phyloP scores from a whole-genome alignment of 768 basidiomycete genomes.

The Psilocybe sp. region DNA sequence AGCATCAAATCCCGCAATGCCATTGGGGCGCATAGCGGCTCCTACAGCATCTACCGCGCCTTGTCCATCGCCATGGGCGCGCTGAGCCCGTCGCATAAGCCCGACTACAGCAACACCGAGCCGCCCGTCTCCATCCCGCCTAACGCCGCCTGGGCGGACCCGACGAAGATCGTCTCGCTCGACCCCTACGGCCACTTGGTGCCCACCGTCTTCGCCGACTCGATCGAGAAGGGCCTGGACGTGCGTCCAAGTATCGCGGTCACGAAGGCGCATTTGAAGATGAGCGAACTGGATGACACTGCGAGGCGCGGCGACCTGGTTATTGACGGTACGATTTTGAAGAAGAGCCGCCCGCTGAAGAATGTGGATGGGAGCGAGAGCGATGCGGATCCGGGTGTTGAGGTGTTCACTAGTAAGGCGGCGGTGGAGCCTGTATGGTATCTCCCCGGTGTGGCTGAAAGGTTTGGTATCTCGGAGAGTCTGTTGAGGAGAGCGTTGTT shows the following conservation, averaged over 20 bases:
- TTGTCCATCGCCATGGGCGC: constrained; percentile 89
- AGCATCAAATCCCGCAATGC: constrained; percentile 91
- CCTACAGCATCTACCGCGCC: constrained; percentile 93
- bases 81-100: constrained; percentile 74
- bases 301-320: constrained; percentile 66
- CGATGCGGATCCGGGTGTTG: constrained; percentile 70
- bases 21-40: constrained; percentile 90
- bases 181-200: constrained; percentile 94
- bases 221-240: constrained; percentile 73
- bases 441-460: constrained; percentile 86
- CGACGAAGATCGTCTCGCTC: constrained; percentile 82
- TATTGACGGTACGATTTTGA: constrained; percentile 82
- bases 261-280: constrained; percentile 91
- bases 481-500: constrained; percentile 88
- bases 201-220: constrained; percentile 62
- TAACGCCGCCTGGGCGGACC: constrained; percentile 74
- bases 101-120: constrained; percentile 79
- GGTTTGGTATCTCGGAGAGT: constrained; percentile 89
- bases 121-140: constrained; percentile 81
- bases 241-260: constrained; percentile 90
- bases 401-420: constrained; percentile 87
- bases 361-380: constrained; percentile 64
- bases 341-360: constrained; percentile 59
- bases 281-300: constrained; percentile 87
- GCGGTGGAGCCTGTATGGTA: constrained; percentile 98